Conservation (phyloP, 768 basidiomycete species). For the Lactarius sanguifluus region DNA sequence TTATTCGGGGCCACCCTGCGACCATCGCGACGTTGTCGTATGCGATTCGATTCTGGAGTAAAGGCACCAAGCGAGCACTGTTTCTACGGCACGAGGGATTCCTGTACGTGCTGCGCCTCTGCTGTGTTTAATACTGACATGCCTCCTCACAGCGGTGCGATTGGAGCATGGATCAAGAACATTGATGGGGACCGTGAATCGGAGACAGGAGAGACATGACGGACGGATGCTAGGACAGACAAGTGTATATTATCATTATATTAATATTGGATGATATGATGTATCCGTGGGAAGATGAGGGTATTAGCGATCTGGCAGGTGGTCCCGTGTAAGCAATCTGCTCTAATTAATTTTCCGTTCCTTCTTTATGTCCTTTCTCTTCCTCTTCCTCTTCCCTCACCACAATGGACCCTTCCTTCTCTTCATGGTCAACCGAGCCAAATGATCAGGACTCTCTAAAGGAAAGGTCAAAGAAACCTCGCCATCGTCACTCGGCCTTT, state of each 20-base stretch:
- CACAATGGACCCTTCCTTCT: constrained; percentile 34
- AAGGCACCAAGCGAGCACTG: constrained; percentile 92
- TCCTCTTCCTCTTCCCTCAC: constrained; percentile 31
- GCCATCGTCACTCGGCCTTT: constrained; percentile 69
- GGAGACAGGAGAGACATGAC: constrained; percentile 25
- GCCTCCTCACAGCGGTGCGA: constrained; percentile 63
- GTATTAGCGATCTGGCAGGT: constrained; percentile 29
- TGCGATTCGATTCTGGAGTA: constrained; percentile 99
- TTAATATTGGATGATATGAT: constrained; percentile 19
- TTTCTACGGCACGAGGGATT: constrained; percentile 99
- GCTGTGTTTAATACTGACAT: constrained; percentile 17
- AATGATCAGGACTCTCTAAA: constrained; percentile 32
- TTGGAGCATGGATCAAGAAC: constrained; percentile 98
- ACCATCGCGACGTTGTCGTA: constrained; percentile 98
- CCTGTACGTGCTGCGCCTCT: constrained; percentile 58
- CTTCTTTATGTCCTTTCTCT: constrained; percentile 23
- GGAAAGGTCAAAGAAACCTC: constrained; percentile 68
- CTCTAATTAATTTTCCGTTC: constrained; percentile 31
- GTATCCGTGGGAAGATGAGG: constrained; percentile 29
- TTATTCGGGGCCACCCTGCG: constrained; percentile 96
- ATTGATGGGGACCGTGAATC: constrained; percentile 52
- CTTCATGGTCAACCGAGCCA: constrained; percentile 24
- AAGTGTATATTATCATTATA: constrained; percentile 7
- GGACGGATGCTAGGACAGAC: background rate
- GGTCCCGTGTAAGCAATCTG: constrained; percentile 28